A percentile compares a stretch with the other conserved stretches of the same genome.
phyloP scores from a whole-genome alignment of 2,329 filamentous ascomycete species.

The Penicillium sp. region DNA sequence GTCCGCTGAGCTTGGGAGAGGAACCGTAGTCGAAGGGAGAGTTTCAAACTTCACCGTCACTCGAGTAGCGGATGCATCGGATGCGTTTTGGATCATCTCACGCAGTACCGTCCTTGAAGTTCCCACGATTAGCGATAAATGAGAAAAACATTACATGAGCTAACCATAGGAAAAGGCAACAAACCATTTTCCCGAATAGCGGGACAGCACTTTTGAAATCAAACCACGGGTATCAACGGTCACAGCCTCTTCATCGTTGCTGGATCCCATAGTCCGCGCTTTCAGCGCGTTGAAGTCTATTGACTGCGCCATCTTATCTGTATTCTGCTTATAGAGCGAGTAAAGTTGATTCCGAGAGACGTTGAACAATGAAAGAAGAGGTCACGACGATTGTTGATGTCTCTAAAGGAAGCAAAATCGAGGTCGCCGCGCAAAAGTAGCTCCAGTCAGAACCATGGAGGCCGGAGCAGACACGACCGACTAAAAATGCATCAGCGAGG shows the following conservation, averaged over 20 bases:
- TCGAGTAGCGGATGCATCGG: conserved; percentile 85
- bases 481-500: neutral
- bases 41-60: conserved; percentile 93
- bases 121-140: neutral
- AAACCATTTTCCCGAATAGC: conserved; percentile 95
- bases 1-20: conserved; percentile 62
- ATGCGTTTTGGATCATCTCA: conserved; percentile 97
- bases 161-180: conserved; percentile 31
- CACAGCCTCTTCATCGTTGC: conserved; percentile 91
- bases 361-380: neutral
- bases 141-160: neutral
- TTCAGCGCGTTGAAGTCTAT: conserved; percentile 66
- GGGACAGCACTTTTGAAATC: conserved; percentile 94
- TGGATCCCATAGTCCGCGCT: conserved; percentile 79
- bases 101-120: conserved; percentile 59
- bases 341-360: neutral
- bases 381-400: neutral
- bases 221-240: conserved; percentile 95
- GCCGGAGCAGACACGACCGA: neutral
- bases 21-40: conserved; percentile 72
- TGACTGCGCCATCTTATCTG: conserved; percentile 61
- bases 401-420: neutral
- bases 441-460: neutral
- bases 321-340: neutral
- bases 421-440: neutral